Base-by-base conservation (phyloP, 2,329 filamentous ascomycete genomes). In the Paraphoma chrysanthemicola region DNA sequence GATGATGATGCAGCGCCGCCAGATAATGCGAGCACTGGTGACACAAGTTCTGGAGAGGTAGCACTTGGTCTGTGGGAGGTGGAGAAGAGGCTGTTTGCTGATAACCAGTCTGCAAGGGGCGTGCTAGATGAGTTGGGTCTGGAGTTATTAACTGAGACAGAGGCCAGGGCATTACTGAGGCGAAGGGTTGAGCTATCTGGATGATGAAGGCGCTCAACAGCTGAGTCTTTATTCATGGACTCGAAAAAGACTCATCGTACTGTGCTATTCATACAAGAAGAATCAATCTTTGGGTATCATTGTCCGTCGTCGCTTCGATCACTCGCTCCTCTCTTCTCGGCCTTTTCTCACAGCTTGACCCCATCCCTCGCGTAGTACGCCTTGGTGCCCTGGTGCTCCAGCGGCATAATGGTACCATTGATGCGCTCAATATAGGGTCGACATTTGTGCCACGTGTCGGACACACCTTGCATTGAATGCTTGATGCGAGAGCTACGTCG, bases 91-190 rank as follows among this genome's bases (percentile, higher is more conserved):
- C 65, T 82, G 0, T 82, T 82, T 64, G 78, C 75, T 44, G 77
- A 80, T 52, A 82, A 83, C 52, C 75, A 79, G 59, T 74, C 74
- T 44, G 81, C 81, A 5, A 71, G 80, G 52, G 74, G 81, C 68
- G 81, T 87, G 38, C 73, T 93, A 17, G 85, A 88, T 56, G 83
- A 85, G 65, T 72, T 93, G 58, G 85, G 83, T 0, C 75, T 92
- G 17, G 82, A 85, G 47, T 78, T 81, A 18, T 67, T 93, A 63
- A 87, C 82, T 6, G 88, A 89, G 50, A 81, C 81, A 17, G 88
- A 88, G 62, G 90, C 89, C 11, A 83, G 90, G 63, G 80, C 84
- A 54, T 86, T 93, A 52, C 69, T 93, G 69, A 83, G 88, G 74
- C 82, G 85, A 61, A 82, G 90, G 63, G 85, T 92, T 0, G 90